These are phyloP conservation scores for Cucurbita moschata DNA, from an alignment of 306 rosid genomes.

Conservation along the genomic window DNA sequence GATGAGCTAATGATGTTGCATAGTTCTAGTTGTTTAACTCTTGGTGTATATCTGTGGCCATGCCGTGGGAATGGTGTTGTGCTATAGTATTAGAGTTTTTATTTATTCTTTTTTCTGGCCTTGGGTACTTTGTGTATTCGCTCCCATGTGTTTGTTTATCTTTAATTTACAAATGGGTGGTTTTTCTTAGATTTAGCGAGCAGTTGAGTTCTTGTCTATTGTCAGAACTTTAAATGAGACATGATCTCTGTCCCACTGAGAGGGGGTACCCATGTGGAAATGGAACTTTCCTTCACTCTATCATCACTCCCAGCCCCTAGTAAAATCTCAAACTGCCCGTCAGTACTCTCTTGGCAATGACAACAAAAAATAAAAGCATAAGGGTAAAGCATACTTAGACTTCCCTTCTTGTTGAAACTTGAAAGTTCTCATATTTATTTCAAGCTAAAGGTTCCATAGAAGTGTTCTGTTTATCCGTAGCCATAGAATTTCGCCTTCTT, in stretches of 20 bases:
- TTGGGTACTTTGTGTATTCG: neutral
- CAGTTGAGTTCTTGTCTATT: too few species aligned
- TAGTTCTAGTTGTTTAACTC: neutral
- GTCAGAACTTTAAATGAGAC: slow-evolving; percentile 39
- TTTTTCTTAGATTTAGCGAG: too few species aligned
- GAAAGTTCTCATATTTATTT: too few species aligned
- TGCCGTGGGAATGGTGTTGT: neutral
- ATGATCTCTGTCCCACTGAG: slow-evolving; percentile 48
- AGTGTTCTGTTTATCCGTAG: too few species aligned
- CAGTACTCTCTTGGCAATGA: slow-evolving; percentile 37
- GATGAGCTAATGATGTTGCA: neutral
- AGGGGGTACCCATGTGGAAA: slow-evolving; percentile 76
- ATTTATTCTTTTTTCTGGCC: neutral
- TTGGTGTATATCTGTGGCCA: neutral
- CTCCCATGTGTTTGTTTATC: neutral
- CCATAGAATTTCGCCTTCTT: too few species aligned
- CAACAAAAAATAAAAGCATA: slow-evolving; percentile 48
- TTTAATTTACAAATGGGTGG: neutral
- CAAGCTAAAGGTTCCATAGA: too few species aligned
- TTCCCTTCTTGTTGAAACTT: too few species aligned
- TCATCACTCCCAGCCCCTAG: slow-evolving; percentile 44
- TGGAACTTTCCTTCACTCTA: slow-evolving; percentile 35
- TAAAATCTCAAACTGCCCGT: slow-evolving; percentile 28
- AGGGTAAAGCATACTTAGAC: slow-evolving; percentile 49
- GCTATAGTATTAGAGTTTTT: neutral